Base-by-base conservation (phyloP, 2,329 filamentous ascomycete genomes). In the Fonsecaea pedrosoi region DNA sequence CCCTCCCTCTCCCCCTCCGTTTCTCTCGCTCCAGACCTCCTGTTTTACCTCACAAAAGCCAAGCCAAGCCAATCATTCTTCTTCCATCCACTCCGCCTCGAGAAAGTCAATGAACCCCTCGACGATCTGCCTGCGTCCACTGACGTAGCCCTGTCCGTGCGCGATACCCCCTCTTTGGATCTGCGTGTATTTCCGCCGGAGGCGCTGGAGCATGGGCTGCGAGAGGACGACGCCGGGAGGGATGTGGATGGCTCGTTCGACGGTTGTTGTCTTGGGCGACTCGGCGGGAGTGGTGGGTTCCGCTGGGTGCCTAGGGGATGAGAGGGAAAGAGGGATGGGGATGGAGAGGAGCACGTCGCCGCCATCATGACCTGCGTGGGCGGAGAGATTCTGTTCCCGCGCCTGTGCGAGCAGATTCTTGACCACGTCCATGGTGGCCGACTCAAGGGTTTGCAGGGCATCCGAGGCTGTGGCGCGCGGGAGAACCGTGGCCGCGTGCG, bases 21-120 rank as follows among this genome's bases (percentile, higher is more conserved):
- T 56, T 37, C 50, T n/a, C n/a, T 56, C 25, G 25, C 25, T 25
- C 25, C 25, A 25, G 25, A 25, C 25, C 25, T 25, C 54, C 32
- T 12, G 5, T 25, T n/a, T 30, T 13, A 30, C 18, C 13, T 66
- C 9, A 18, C 50, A 30, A 37, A 37, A 37, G 35, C 35, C 7
- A 37, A 37, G 7, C 25, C 25, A 25, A 25, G 3, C 25, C 25
- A 25, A 37, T 37, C 35, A 4, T 32, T 35, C 37, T 6, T 69
- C 62, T 10, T 66, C 73, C 18, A 75, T 78, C 45, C 75, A 80
- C 60, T 80, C 79, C 32, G 75, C 76, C 73, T 82, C 82, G 68
- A 83, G 71, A 72, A 82, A 82, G 62, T 78, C 73, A 62, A 82
- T 78, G 77, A 83, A 83, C 6, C 80, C 80, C 74, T 80, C 78